phyloP scores from a whole-genome alignment of 495 filamentous ascomycete genomes.

The Halenospora varia region DNA sequence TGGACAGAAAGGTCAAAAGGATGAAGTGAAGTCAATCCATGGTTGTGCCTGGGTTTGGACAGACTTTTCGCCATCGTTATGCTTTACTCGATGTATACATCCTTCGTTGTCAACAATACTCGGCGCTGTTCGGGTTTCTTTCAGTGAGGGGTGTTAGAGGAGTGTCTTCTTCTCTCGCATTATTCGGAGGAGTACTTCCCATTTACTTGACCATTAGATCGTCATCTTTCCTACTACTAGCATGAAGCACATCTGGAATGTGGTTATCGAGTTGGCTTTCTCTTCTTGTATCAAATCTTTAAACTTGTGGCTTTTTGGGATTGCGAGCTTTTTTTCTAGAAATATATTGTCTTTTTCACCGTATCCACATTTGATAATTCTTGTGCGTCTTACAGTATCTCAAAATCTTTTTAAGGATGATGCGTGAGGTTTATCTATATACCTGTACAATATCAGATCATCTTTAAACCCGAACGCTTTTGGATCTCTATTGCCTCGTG shows the following conservation, averaged over 20 bases:
- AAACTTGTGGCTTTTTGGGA: not conserved
- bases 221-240: not conserved
- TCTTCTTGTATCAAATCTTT: not conserved
- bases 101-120: not conserved
- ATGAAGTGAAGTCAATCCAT: constrained; percentile 16
- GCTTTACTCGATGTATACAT: not conserved
- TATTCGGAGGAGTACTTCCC: not conserved
- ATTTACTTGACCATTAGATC: not conserved
- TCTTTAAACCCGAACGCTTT: constrained; percentile 12
- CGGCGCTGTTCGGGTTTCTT: not conserved
- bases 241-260: not conserved
- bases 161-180: not conserved
- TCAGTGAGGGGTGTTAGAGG: not conserved
- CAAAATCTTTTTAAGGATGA: no score
- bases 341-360: not conserved
- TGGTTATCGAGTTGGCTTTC: not conserved
- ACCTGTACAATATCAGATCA: constrained; percentile 7
- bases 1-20: constrained; percentile 19
- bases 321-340: not conserved
- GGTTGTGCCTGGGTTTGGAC: no score
- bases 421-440: no score
- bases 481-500: constrained; percentile 17
- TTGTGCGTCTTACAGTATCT: no score
- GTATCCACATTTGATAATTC: no score
- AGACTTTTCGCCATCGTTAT: not conserved